Percentiles rank a stretch among this genome's conserved stretches.
phyloP scores from a whole-genome alignment of 441 rosid species.

The Populus hybrid region DNA sequence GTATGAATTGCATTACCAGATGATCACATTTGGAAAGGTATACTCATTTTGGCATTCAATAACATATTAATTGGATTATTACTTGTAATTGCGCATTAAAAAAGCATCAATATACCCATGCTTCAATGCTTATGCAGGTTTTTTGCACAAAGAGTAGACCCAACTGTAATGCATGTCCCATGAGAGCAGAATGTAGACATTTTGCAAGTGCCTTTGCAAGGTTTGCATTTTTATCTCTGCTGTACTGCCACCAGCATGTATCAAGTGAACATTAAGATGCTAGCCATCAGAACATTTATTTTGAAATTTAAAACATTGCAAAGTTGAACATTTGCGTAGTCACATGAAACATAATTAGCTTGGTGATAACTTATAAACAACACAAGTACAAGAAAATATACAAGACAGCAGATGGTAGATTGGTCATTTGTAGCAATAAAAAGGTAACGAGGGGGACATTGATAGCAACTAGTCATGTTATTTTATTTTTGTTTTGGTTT shows the following conservation, averaged over 20 bases:
- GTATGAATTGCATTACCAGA: slow-evolving; percentile 95
- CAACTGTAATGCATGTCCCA: slow-evolving; percentile 98
- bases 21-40: slow-evolving; percentile 99
- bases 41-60: slow-evolving; percentile 15
- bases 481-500: not conserved
- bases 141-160: slow-evolving; percentile 96
- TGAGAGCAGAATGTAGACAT: slow-evolving; percentile 99
- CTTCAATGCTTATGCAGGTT: slow-evolving; percentile 59
- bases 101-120: slow-evolving; percentile 14
- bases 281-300: not conserved
- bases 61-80: slow-evolving; percentile 13
- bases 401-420: not conserved
- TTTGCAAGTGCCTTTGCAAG: slow-evolving; percentile 99
- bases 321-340: not conserved
- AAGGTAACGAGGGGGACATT: not conserved
- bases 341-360: not conserved
- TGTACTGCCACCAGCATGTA: not conserved
- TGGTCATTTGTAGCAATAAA: not conserved
- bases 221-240: slow-evolving; percentile 33
- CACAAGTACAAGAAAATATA: not conserved
- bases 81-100: slow-evolving; percentile 2
- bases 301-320: slow-evolving; percentile 10
- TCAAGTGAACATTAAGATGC: not conserved
- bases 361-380: not conserved
- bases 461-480: not conserved